phyloP scores from a whole-genome alignment of 1,139 yeast species.

The Candida sanyaensis region DNA sequence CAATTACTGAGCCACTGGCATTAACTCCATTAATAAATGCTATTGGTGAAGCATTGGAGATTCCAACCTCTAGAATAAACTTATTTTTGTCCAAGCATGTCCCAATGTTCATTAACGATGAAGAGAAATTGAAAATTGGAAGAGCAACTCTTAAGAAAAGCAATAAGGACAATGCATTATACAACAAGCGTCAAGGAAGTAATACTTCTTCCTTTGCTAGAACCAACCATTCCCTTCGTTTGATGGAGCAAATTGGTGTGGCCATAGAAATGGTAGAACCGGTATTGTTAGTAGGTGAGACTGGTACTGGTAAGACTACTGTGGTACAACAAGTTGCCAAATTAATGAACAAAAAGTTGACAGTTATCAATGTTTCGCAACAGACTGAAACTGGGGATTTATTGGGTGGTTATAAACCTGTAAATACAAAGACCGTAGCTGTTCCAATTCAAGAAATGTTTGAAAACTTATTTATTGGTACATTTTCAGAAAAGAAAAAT shows the following conservation, averaged over 20 bases:
- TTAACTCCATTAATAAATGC: slow-evolving; percentile 58
- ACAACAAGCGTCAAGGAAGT: slow-evolving; percentile 21
- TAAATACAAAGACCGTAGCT: slow-evolving; percentile 80
- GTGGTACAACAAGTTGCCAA: slow-evolving; percentile 92
- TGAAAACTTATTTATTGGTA: slow-evolving; percentile 70
- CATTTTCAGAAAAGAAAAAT: slow-evolving; percentile 85
- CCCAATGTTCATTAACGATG: slow-evolving; percentile 61
- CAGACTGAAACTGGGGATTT: slow-evolving; percentile 96
- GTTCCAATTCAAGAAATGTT: slow-evolving; percentile 83
- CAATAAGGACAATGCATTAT: slow-evolving; percentile 21
- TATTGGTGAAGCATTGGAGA: slow-evolving; percentile 74
- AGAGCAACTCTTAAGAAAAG: slow-evolving; percentile 58
- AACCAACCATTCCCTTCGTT: slow-evolving; percentile 80
- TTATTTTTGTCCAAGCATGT: slow-evolving; percentile 68
- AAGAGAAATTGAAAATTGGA: slow-evolving; percentile 60
- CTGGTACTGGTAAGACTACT: slow-evolving; percentile 99
- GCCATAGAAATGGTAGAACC: slow-evolving; percentile 85
- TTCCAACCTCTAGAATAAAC: slow-evolving; percentile 71
- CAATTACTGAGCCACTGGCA: slow-evolving; percentile 68
- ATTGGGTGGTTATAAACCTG: slow-evolving; percentile 95
- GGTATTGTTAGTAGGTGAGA: slow-evolving; percentile 89
- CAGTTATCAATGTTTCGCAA: slow-evolving; percentile 94
- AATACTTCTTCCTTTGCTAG: slow-evolving; percentile 72
- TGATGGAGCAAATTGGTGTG: slow-evolving; percentile 90
- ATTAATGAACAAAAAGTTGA: slow-evolving; percentile 70